Percentiles rank a stretch among this genome's conserved stretches.
Evolutionary conservation across 2,329 filamentous ascomycete species (phyloP).

Genomic region (Fusarium coicis): DNA sequence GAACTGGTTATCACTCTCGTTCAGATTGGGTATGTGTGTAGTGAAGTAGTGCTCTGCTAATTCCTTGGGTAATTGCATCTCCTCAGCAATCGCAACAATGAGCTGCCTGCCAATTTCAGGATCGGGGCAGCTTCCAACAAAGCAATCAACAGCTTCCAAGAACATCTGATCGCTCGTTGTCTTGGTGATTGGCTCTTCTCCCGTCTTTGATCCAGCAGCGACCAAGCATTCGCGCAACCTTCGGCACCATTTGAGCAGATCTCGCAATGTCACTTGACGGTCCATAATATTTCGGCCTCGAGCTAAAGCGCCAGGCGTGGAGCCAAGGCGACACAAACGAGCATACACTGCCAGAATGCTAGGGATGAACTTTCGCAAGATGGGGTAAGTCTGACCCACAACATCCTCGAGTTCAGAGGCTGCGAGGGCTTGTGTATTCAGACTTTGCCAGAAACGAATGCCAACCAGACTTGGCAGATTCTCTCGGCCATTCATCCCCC

Average conservation of each 20-base stretch:
- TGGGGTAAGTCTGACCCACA: conserved; percentile 75
- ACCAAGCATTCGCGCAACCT: conserved; percentile 76
- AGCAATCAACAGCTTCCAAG: conserved; percentile 92
- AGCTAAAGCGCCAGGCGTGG: conserved; percentile 52
- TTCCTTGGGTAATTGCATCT: conserved; percentile 87
- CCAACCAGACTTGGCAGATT: conserved; percentile 82
- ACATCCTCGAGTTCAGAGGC: conserved; percentile 79
- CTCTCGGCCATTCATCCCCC: conserved; percentile 73
- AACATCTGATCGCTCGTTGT: conserved; percentile 84
- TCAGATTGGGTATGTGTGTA: conserved; percentile 76
- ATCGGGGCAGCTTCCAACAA: conserved; percentile 82
- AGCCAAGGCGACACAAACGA: conserved; percentile 62
- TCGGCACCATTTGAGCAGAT: conserved; percentile 91
- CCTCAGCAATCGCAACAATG: conserved; percentile 79
- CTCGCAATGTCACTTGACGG: conserved; percentile 74
- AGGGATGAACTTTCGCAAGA: conserved; percentile 70
- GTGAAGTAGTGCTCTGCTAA: conserved; percentile 81
- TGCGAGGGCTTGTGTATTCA: conserved; percentile 74
- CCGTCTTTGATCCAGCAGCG: conserved; percentile 69
- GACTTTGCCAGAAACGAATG: conserved; percentile 83
- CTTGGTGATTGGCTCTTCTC: conserved; percentile 78
- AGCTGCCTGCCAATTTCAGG: conserved; percentile 68
- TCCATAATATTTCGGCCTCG: conserved; percentile 57
- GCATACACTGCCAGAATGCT: conserved; percentile 70
- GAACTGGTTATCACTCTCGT: conserved; percentile 67